Evolutionary conservation across 2,329 filamentous ascomycete genomes (phyloP).

Genomic region (Fusarium brevicatenulatum): DNA sequence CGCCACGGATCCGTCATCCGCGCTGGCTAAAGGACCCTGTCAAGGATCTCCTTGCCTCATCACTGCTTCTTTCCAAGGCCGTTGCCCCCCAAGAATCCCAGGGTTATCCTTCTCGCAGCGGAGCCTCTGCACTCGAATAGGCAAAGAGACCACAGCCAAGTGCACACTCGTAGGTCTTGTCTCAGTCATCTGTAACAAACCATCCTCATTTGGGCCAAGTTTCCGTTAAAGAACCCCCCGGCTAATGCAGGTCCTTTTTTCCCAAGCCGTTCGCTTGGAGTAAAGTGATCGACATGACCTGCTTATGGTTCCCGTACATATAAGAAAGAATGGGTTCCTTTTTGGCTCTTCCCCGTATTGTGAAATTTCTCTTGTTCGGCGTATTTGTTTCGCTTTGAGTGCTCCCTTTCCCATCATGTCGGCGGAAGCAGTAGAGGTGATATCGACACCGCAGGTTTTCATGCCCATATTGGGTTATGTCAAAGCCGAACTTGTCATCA

Average conservation of each 20-base stretch:
- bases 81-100: background rate
- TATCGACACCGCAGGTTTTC: slow-evolving; percentile 26
- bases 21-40: background rate
- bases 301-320: slow-evolving; percentile 7
- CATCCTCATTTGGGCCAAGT: background rate
- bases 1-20: slow-evolving; percentile 3
- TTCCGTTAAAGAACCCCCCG: background rate
- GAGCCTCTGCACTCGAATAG: background rate
- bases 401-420: slow-evolving; percentile 12
- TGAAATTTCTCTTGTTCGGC: background rate
- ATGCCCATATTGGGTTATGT: slow-evolving; percentile 40
- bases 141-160: slow-evolving; percentile 2
- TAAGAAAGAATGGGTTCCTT: slow-evolving; percentile 18
- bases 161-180: background rate
- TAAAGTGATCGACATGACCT: slow-evolving; percentile 25
- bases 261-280: background rate
- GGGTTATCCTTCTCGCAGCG: background rate
- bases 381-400: slow-evolving; percentile 16
- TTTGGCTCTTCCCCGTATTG: background rate
- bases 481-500: slow-evolving; percentile 44
- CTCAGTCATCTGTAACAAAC: background rate
- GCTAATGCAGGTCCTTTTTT: slow-evolving; percentile 25
- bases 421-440: slow-evolving; percentile 5
- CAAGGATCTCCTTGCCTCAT: background rate
- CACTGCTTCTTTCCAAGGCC: background rate